Percentiles rank a stretch among this genome's conserved stretches.
phyloP scores from a whole-genome alignment of 1,284 basidiomycete genomes.

The Pseudozyma thailandica region DNA sequence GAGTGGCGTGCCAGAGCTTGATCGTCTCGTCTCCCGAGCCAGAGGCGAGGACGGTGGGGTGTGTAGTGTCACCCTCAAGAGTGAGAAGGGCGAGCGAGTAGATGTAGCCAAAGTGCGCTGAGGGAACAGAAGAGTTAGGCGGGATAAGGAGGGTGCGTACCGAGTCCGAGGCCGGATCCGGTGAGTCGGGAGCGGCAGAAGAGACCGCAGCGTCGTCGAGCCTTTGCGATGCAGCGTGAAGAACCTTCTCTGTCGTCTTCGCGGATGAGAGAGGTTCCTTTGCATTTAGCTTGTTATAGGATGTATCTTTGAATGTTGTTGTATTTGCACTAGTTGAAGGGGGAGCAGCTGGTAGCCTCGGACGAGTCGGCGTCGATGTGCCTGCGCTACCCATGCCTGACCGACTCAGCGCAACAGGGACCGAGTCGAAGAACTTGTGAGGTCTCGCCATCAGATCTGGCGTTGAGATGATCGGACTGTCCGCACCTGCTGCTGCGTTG shows the following conservation, averaged over 20 bases:
- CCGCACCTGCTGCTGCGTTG: neutral
- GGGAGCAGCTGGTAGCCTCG: constrained; percentile 1
- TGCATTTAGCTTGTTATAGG: neutral
- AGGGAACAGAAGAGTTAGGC: constrained; percentile 69
- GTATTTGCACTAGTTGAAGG: constrained; percentile 1
- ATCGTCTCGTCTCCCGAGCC: constrained; percentile 83
- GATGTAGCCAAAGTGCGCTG: constrained; percentile 92
- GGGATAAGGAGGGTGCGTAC: constrained; percentile 43
- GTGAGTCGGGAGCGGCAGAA: neutral
- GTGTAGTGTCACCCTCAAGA: constrained; percentile 34
- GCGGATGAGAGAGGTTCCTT: constrained; percentile 14
- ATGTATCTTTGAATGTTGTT: neutral
- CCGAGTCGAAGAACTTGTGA: constrained; percentile 69
- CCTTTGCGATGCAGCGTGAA: constrained; percentile 27
- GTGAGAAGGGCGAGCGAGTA: constrained; percentile 82
- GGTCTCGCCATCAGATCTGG: constrained; percentile 44
- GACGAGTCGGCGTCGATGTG: constrained; percentile 25
- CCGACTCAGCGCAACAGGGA: constrained; percentile 42
- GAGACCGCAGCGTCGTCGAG: constrained; percentile 22
- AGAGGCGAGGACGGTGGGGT: constrained; percentile 44
- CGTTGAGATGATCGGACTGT: constrained; percentile 47
- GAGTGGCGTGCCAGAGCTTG: constrained; percentile 83
- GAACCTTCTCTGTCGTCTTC: constrained; percentile 27
- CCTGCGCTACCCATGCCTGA: constrained; percentile 37
- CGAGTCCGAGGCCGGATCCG: neutral